Conservation (phyloP, 1,139 yeast genomes). For the Candida frijolesensis region DNA sequence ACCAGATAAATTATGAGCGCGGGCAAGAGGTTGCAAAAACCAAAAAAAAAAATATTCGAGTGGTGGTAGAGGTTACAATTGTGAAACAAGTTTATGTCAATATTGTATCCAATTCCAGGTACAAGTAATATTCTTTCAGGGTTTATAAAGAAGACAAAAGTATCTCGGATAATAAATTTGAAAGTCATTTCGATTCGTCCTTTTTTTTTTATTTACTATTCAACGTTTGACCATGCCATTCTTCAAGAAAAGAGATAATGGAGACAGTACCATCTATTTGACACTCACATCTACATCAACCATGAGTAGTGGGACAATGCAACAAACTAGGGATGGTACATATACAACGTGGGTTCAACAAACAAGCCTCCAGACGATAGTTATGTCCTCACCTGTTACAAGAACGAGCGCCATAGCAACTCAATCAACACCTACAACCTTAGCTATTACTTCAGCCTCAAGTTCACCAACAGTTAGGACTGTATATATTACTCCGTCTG, state of each 20-base stretch:
- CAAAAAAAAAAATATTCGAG: neutral
- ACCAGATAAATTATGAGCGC: neutral
- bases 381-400: constrained; percentile 6
- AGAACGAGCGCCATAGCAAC: neutral
- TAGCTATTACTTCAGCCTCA: neutral
- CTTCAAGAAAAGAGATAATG: constrained; percentile 8
- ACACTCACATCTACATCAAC: constrained; percentile 15
- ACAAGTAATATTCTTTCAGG: neutral
- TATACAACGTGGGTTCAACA: constrained; percentile 3
- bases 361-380: neutral
- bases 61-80: neutral
- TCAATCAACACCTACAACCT: neutral
- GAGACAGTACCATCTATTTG: constrained; percentile 18
- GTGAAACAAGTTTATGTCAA: constrained; percentile 3
- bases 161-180: neutral
- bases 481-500: neutral
- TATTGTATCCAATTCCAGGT: neutral
- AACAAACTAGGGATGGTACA: neutral
- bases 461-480: neutral
- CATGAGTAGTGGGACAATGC: neutral
- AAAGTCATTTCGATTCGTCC: neutral
- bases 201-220: neutral
- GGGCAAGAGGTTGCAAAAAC: constrained; percentile 1
- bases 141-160: neutral
- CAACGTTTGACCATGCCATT: neutral